Evolutionary conservation across 495 filamentous ascomycete species (phyloP).

Genomic region (Penicillium lividum): DNA sequence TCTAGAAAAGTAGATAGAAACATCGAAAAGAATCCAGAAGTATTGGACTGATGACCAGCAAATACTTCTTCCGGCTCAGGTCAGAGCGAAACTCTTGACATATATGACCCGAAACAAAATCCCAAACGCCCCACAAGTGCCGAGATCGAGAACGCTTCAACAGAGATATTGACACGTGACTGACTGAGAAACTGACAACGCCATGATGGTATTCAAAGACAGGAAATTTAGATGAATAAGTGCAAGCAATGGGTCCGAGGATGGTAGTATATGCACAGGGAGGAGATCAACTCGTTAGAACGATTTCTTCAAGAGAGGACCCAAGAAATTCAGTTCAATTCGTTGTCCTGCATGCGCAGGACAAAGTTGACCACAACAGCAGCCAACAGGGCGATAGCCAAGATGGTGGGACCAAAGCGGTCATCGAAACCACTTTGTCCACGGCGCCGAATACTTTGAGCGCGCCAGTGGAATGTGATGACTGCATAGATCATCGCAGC

Average conservation of each 20-base stretch:
- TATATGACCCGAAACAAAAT: not conserved
- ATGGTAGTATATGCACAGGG: not conserved
- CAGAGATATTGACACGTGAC: conserved; percentile 5
- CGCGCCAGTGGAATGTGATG: conserved; percentile 94
- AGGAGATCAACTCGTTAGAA: not conserved
- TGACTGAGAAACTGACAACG: conserved; percentile 4
- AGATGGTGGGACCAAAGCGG: conserved; percentile 84
- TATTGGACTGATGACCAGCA: too few species aligned
- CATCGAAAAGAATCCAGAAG: not conserved
- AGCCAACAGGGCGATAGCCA: conserved; percentile 79
- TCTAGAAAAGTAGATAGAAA: not conserved
- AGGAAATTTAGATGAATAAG: not conserved
- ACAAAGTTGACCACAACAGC: conserved; percentile 95
- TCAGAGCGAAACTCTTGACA: not conserved
- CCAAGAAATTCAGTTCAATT: conserved; percentile 13
- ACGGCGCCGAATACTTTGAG: conserved; percentile 84
- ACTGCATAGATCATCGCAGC: conserved; percentile 93
- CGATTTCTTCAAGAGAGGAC: not conserved
- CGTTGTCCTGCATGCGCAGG: conserved; percentile 66
- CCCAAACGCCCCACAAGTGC: conserved; percentile 4
- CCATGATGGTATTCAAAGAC: conserved; percentile 7
- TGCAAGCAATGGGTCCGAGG: not conserved
- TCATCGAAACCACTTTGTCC: conserved; percentile 97
- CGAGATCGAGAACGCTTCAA: conserved; percentile 8
- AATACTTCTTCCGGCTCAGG: not conserved